Percentiles rank a stretch among this genome's conserved stretches.
Evolutionary conservation across 257 asterid species (phyloP).

Genomic region (Solanum pinnatisectum): DNA sequence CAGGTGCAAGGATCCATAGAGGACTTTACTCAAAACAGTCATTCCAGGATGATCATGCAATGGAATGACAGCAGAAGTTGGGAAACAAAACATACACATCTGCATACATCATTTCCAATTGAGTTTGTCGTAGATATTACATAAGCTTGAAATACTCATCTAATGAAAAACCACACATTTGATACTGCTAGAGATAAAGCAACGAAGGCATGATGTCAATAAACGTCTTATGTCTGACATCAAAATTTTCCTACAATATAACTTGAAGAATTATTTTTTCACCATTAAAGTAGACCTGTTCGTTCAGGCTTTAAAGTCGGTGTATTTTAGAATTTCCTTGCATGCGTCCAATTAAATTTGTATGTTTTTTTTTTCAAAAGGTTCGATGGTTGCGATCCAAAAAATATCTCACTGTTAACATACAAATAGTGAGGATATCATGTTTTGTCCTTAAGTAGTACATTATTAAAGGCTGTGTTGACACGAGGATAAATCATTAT

Average conservation of each 20-base stretch:
- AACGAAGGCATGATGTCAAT: background rate
- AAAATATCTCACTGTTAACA: background rate
- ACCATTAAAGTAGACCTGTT: background rate
- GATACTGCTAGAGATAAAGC: background rate
- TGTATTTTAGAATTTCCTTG: background rate
- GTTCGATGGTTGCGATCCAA: background rate
- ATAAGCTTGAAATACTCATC: constrained; percentile 1
- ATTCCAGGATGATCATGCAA: constrained; percentile 95
- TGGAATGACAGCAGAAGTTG: constrained; percentile 91
- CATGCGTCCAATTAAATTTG: background rate
- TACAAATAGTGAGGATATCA: background rate
- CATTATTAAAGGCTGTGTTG: background rate
- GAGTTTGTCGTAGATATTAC: background rate
- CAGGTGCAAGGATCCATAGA: constrained; percentile 92
- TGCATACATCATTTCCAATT: constrained; percentile 34
- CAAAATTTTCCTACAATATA: background rate
- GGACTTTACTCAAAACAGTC: constrained; percentile 91
- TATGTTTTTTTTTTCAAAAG: background rate
- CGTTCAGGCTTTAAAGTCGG: background rate
- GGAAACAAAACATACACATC: constrained; percentile 95
- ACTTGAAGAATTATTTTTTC: background rate
- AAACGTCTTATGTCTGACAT: background rate
- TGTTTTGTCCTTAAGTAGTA: background rate
- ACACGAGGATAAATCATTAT: background rate
- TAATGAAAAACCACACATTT: background rate